These are phyloP conservation scores for Colletotrichum echinochloae DNA, from an alignment of 2,329 filamentous ascomycete species.

Conservation along the genomic window DNA sequence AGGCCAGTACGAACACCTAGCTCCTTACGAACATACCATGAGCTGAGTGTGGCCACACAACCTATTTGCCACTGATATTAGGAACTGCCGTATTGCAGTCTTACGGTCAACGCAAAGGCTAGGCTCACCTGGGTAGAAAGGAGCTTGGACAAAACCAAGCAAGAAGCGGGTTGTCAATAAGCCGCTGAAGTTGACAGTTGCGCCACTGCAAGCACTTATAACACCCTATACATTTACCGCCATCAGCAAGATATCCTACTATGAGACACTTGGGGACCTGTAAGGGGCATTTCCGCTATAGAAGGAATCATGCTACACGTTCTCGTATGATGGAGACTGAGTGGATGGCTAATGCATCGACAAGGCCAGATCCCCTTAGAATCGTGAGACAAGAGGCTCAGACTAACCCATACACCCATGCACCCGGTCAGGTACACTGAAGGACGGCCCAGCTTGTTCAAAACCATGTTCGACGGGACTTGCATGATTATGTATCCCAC, in stretches of 20 bases:
- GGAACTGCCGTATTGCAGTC: background rate
- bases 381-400: conserved; percentile 43
- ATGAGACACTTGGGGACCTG: background rate
- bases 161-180: conserved; percentile 36
- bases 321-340: conserved; percentile 10
- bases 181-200: conserved; percentile 20
- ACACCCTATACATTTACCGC: conserved; percentile 12
- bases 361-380: background rate
- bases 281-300: background rate
- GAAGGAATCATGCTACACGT: background rate
- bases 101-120: too few species aligned
- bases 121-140: conserved; percentile 48
- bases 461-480: conserved; percentile 43
- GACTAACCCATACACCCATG: conserved; percentile 45
- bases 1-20: conserved; percentile 33
- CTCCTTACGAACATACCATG: conserved; percentile 36
- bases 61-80: conserved; percentile 4
- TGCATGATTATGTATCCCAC: conserved; percentile 49
- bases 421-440: conserved; percentile 27
- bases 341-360: background rate
- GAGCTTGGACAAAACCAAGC: conserved; percentile 37
- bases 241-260: background rate
- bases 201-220: conserved; percentile 38
- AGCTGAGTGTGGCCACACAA: conserved; percentile 33
- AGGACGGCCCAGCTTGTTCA: conserved; percentile 45